Base-by-base conservation (phyloP, 1,284 basidiomycete species). In the Ceratobasidium sp. region DNA sequence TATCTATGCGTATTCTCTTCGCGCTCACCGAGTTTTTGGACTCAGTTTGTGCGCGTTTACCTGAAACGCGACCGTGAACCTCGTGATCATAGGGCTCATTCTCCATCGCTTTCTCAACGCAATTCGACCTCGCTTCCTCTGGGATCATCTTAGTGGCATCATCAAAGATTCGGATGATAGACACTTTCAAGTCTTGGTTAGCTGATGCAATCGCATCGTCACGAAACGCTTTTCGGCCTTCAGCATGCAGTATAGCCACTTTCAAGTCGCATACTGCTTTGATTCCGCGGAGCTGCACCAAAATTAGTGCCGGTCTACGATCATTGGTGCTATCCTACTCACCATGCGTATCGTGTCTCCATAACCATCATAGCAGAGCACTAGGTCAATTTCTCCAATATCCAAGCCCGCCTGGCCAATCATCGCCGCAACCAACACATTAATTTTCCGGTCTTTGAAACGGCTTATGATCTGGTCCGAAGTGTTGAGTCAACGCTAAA, bases 331-430 rank as follows among this genome's bases (percentile, higher is more conserved):
- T 46, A 38, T 20, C 64, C 10, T 12, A 82, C 91, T 80, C 83
- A 97, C 96, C 93, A 98, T 97, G 78, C 97, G 95, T 80, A 99
- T 96, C 0, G 97, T 94, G 15, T 96, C 96, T 86, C 97, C 98
- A 82, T 97, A 95, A 52, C 96, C 93, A 82, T 99, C 98, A 84
- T 99, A 99, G 83, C 97, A 98, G 57, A 98, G 88, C 74, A 98
- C 98, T 83, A 97, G 88, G 84, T 99, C 98, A n/a, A 99, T 93
- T 83, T 98, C 97, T 64, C 98, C 98, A 78, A 99, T 99, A 84
- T 99, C 98, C n/a, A 99, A 88, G 79, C 98, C 98, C 85, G 99
- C 98, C 86, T 99, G 98, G 42, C 98, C 98, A 78, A 99, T 96
- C 2, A 94, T 98, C 0, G 98, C 99, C 0, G 97, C 94, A 1